Evolutionary conservation across 768 basidiomycete genomes (phyloP).

Genomic region (Pulveroboletus frians): DNA sequence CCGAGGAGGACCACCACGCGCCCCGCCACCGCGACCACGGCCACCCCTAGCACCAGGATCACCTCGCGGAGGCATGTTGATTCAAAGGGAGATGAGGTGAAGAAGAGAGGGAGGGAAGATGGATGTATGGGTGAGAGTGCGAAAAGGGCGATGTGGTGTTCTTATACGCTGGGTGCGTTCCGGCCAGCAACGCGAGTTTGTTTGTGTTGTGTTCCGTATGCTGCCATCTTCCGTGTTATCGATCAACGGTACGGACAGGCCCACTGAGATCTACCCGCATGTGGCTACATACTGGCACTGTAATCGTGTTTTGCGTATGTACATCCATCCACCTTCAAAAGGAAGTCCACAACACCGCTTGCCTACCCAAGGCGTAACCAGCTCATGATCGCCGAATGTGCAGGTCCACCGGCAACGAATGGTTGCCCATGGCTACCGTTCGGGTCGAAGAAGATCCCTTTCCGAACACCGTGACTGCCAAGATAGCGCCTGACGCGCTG

Average conservation of each 20-base stretch:
- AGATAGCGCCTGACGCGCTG: constrained; percentile 75
- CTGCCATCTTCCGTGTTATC: constrained; percentile 16
- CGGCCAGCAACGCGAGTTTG: constrained; percentile 18
- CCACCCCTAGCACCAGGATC: constrained; percentile 24
- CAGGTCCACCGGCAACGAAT: constrained; percentile 46
- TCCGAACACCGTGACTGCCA: constrained; percentile 63
- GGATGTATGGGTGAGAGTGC: constrained; percentile 15
- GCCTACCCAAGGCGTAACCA: constrained; percentile 47
- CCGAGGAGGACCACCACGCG: constrained; percentile 28
- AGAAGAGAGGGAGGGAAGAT: constrained; percentile 12
- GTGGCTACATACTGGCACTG: not conserved
- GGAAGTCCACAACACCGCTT: not conserved
- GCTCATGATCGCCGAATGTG: constrained; percentile 51
- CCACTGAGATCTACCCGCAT: not conserved
- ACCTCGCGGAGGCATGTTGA: constrained; percentile 37
- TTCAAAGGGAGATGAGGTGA: not conserved
- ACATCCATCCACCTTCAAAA: constrained; percentile 6
- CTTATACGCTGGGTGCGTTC: constrained; percentile 17
- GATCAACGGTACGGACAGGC: constrained; percentile 7
- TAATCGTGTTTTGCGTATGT: not conserved
- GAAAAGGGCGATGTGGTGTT: constrained; percentile 3
- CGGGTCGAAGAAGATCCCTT: constrained; percentile 62
- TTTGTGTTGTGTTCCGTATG: constrained; percentile 20
- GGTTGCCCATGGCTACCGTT: constrained; percentile 60
- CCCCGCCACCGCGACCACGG: constrained; percentile 25